Evolutionary conservation across 1,284 basidiomycete genomes (phyloP), one percentile per base, ranked within the genome.

Genomic region (Meira miltonrushii): DNA sequence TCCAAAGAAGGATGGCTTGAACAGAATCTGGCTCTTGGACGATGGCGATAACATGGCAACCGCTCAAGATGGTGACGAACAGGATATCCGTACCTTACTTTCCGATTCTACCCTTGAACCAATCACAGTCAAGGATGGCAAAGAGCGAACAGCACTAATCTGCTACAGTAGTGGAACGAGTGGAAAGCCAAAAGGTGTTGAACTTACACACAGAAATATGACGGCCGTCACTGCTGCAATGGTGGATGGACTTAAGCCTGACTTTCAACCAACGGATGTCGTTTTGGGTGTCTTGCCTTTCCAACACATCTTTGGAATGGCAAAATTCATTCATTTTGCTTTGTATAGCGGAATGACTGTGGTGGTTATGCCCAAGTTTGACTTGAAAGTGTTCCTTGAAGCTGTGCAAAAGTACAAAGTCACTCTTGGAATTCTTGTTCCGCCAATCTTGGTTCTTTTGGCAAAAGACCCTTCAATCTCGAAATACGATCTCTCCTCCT

Each of bases 371-470:
- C 81, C 85, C 0, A 84, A 84, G 15, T 93, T 91, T 75, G 87
- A 92, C 62, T 85, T 90, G 2, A 81, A 82, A 9, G 79, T 82
- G 28, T 90, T 90, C 67, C 87, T 88, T 73, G 81, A 81, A 37
- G 82, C 83, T 55, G 83, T 89, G 47, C 82, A 86, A 65, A 82
- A 82, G 64, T 89, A 88, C 80, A 83, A 82, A 55, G 82, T 86
- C 55, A 87, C 87, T 0, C 78, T 80, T 40, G 73, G 83, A 0
- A 80, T 90, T 7, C 82, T 93, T 44, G 92, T 94, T 0, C 92
- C 92, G 0, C 92, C 92, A 0, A 86, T 95, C 49, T 80, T 92
- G 4, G 85, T 94, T 6, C 81, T 85, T 1, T 81, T 92, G 23
- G 81, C 85, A 0, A 85, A 89, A 85, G 84, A 87, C 75, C 85